Evolutionary conservation across 2,329 filamentous ascomycete genomes (phyloP).

Genomic region (Penicillium sp.): DNA sequence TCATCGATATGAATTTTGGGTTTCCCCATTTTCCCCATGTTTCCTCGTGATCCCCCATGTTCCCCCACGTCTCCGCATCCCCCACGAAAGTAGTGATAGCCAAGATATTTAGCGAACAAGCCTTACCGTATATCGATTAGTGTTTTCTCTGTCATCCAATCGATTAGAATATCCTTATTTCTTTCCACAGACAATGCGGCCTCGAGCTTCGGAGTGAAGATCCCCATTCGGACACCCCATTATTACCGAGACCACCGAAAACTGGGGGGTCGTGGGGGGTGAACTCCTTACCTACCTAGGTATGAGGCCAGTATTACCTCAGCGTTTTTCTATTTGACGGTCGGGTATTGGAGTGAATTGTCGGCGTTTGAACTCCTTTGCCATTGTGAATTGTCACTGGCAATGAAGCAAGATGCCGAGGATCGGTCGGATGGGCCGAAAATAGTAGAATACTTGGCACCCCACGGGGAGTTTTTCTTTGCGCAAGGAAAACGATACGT

Average conservation of each 20-base stretch:
- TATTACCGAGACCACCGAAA: conserved; percentile 5
- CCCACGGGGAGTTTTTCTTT: too few relatives aligned
- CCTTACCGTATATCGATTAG: not conserved
- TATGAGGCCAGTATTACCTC: not conserved
- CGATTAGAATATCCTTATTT: not conserved
- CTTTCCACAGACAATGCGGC: not conserved
- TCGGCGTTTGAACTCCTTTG: too few relatives aligned
- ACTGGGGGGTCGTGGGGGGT: conserved; percentile 6
- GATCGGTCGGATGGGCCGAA: too few relatives aligned
- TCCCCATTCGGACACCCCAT: not conserved
- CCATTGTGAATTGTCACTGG: too few relatives aligned
- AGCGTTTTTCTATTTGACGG: not conserved
- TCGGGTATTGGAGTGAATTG: not conserved
- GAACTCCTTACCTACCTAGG: not conserved
- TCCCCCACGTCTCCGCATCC: conserved; percentile 10
- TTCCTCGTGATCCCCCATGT: not conserved
- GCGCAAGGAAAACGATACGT: too few relatives aligned
- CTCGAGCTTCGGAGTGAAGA: not conserved
- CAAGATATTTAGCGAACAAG: not conserved
- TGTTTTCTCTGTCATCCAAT: not conserved
- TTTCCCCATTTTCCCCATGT: not conserved
- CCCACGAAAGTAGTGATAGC: not conserved
- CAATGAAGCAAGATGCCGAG: too few relatives aligned
- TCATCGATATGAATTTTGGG: not conserved
- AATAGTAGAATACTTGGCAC: too few relatives aligned